Percentiles rank a stretch among this genome's conserved stretches.
Evolutionary conservation across 225 moss, liverwort and hornwort genomes (phyloP).

Genomic region (Neckera pumila): DNA sequence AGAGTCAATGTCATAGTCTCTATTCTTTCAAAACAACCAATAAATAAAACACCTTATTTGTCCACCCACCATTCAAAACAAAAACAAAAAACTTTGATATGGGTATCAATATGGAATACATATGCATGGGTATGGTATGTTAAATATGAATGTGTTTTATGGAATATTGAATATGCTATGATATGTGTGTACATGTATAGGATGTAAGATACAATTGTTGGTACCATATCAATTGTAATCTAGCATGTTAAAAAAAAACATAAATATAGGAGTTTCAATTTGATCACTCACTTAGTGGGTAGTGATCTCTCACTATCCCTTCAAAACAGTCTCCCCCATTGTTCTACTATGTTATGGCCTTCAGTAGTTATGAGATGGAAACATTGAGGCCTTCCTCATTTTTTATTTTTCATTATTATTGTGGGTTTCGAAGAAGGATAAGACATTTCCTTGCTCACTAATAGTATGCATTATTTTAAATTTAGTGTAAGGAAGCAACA

Average conservation of each 20-base stretch:
- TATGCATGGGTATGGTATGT: neutral
- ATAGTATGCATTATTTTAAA: neutral
- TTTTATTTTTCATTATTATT: no score
- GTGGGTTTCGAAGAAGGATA: no score
- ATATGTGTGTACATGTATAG: fast-evolving
- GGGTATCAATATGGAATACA: neutral
- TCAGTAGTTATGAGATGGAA: neutral
- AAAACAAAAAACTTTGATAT: no score
- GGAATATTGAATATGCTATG: neutral
- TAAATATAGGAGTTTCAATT: neutral
- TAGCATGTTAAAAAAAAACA: neutral
- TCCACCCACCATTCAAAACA: no score
- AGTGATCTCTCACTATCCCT: neutral
- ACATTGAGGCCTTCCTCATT: neutral
- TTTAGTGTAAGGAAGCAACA: neutral
- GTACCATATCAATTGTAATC: neutral
- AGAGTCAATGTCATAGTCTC: no score
- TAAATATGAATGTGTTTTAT: neutral
- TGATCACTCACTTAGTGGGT: no score
- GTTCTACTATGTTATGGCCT: neutral
- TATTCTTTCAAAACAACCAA: neutral
- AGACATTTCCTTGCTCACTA: neutral
- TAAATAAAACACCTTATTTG: neutral
- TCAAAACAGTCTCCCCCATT: no score
- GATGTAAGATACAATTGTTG: neutral